Base-by-base conservation (phyloP, 2,329 filamentous ascomycete genomes). In the Microdochium paspali region DNA sequence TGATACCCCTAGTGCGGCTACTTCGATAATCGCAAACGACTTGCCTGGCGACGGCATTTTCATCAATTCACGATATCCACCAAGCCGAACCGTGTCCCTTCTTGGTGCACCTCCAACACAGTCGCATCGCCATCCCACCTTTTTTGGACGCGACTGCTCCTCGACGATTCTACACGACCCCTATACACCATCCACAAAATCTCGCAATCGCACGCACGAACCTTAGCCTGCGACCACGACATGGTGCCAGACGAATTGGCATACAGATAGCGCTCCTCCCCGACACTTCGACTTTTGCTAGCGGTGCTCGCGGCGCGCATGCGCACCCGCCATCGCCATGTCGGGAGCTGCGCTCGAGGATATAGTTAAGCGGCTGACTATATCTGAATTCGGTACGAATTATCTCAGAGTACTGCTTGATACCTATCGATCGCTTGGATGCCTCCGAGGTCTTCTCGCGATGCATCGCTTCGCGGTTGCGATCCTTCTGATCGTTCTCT, bases 291-390 rank as follows among this genome's bases (percentile, higher is more conserved):
- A 40, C 13, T 18, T 20, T 40, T 40, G 35, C 35, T 21, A 20
- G 35, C 18, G 35, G 35, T 40, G 35, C 35, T 21, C 10, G 35
- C 18, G 35, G 35, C 35, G 35, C 35, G 35, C 35, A 40, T 40
- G 35, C 35, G 35, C 35, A 40, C 12, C 70, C 73, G 67, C 68
- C 69, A 75, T 69, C 70, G 68, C 61, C 65, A 84, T 84, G 80
- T 76, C 79, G 68, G 71, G 69, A 52, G 74, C 69, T 57, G 73
- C 71, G 56, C 77, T 83, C 59, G 80, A 84, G 53, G 75, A 83
- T 66, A 76, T 81, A 61, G 74, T 82, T 54, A 77, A 76, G 68
- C 75, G 76, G 65, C 70, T 82, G 54, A 73, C 71, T 59, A 69
- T 69, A 45, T 65, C 72, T 49, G 79, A 82, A 54, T 72, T 70